Percentiles rank a stretch among this genome's conserved stretches.
These are phyloP conservation scores for Suhomyces ambrosiae DNA, from an alignment of 1,139 yeast species.

Conservation along the genomic window DNA sequence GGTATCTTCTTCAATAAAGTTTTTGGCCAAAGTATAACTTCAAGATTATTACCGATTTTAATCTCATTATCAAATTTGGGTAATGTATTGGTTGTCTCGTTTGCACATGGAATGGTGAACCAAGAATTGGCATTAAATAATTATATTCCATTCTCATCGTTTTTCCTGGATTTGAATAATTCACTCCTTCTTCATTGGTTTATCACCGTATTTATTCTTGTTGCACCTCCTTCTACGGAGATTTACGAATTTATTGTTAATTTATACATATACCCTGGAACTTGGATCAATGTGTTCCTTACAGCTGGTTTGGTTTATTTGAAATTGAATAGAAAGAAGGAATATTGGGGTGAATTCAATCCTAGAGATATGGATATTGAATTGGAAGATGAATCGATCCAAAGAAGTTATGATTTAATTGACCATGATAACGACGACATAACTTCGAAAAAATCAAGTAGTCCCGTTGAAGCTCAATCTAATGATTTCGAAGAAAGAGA, in stretches of 20 bases:
- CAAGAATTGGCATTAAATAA: constrained; percentile 77
- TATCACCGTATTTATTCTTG: constrained; percentile 46
- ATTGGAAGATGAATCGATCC: constrained; percentile 6
- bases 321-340: constrained; percentile 30
- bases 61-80: constrained; percentile 79
- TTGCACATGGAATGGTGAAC: constrained; percentile 75
- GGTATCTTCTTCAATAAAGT: constrained; percentile 72
- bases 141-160: constrained; percentile 64
- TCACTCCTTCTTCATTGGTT: constrained; percentile 49
- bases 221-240: constrained; percentile 50
- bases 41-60: constrained; percentile 65
- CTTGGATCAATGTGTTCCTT: constrained; percentile 50
- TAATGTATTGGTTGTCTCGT: constrained; percentile 75
- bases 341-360: constrained; percentile 37
- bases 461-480: not conserved
- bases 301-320: constrained; percentile 46
- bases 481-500: constrained; percentile 6
- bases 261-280: constrained; percentile 53
- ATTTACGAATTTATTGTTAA: constrained; percentile 53
- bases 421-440: not conserved
- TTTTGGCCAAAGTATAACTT: constrained; percentile 67
- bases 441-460: constrained; percentile 2
- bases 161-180: constrained; percentile 55
- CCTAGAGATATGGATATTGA: constrained; percentile 12
- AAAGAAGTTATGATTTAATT: not conserved